phyloP scores from a whole-genome alignment of 495 filamentous ascomycete species.

The Aspergillus cavernicola region DNA sequence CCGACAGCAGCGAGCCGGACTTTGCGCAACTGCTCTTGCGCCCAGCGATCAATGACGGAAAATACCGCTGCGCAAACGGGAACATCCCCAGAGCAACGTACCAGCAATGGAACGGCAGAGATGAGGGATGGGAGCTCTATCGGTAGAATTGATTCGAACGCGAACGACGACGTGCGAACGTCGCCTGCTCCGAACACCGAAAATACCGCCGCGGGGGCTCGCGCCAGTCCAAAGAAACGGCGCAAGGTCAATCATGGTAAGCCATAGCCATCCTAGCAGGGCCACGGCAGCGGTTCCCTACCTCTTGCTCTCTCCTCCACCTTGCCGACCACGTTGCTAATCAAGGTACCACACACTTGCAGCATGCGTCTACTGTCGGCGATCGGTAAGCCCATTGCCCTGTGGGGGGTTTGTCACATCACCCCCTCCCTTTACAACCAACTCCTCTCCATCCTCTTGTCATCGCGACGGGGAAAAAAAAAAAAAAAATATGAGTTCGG shows the following conservation, averaged over 20 bases:
- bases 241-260: constrained; percentile 99
- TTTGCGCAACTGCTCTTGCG: constrained; percentile 31
- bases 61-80: constrained; percentile 28
- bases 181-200: constrained; percentile 37
- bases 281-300: constrained; percentile 29
- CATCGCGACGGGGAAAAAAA: not conserved
- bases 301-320: constrained; percentile 16
- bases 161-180: constrained; percentile 28
- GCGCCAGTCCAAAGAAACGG: constrained; percentile 81
- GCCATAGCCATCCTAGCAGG: constrained; percentile 34
- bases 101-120: constrained; percentile 21
- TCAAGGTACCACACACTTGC: constrained; percentile 27
- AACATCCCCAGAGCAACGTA: constrained; percentile 24
- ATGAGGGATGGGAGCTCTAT: constrained; percentile 15
- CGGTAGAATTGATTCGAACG: constrained; percentile 25
- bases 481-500: constrained; percentile 7
- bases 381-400: constrained; percentile 72
- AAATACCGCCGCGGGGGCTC: constrained; percentile 32
- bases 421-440: not conserved
- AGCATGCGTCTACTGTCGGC: constrained; percentile 99
- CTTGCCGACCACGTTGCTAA: constrained; percentile 30
- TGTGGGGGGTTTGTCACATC: constrained; percentile 8
- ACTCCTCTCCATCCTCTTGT: constrained; percentile 7
- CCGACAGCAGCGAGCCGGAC: constrained; percentile 21
- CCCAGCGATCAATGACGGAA: constrained; percentile 38